phyloP scores from a whole-genome alignment of 805 yeast species.

The Dipodascopsis tothii region DNA sequence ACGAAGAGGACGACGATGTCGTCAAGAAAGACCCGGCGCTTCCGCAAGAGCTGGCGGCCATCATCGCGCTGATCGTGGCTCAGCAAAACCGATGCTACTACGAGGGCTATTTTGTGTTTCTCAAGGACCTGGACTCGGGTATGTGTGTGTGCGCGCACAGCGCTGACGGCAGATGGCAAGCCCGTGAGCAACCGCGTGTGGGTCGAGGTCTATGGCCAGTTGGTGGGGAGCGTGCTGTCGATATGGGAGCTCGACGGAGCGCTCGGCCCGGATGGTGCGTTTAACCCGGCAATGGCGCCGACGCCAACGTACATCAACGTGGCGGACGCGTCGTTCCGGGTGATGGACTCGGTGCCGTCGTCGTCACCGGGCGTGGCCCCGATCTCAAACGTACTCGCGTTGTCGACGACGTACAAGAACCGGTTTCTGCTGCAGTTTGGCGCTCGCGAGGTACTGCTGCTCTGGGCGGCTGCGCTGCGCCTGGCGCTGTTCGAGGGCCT shows the following conservation, averaged over 20 bases:
- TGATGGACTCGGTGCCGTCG: conserved; percentile 26
- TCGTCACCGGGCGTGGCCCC: conserved; percentile 29
- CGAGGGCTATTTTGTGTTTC: conserved; percentile 44
- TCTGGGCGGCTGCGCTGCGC: conserved; percentile 80
- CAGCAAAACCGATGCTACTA: conserved; percentile 62
- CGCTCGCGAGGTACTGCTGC: conserved; percentile 51
- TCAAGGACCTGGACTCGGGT: conserved; percentile 32
- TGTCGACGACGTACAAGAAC: conserved; percentile 87
- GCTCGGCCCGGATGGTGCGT: conserved; percentile 36
- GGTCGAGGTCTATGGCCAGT: conserved; percentile 87
- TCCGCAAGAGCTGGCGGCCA: conserved; percentile 65
- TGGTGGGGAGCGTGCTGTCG: conserved; percentile 85
- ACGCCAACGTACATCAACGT: conserved; percentile 82
- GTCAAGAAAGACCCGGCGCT: conserved; percentile 28
- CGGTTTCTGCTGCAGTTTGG: conserved; percentile 75
- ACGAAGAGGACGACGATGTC: neutral
- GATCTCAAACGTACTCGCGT: conserved; percentile 70
- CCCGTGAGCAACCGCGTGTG: conserved; percentile 72
- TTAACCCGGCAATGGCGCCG: neutral
- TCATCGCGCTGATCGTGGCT: conserved; percentile 60
- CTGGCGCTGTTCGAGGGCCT: conserved; percentile 74
- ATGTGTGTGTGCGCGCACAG: neutral
- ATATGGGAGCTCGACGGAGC: conserved; percentile 69
- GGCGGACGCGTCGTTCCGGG: conserved; percentile 76
- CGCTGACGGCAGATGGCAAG: conserved; percentile 61